Percentiles rank a stretch among this genome's conserved stretches.
phyloP scores from a whole-genome alignment of 2,329 filamentous ascomycete genomes.

The Calonectria fujianensis region DNA sequence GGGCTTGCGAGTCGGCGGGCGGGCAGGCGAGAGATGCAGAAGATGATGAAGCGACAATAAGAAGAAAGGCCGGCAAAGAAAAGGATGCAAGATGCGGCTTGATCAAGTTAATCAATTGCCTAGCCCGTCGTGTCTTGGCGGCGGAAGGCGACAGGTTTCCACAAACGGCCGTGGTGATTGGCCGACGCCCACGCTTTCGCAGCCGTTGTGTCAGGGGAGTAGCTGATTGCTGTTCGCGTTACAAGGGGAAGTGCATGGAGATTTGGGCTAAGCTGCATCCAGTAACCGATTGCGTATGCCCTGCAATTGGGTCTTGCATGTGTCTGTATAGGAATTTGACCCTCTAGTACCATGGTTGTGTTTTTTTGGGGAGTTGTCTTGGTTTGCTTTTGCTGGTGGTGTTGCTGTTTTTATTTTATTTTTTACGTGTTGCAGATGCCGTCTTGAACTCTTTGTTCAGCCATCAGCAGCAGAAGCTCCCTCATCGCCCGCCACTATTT shows the following conservation, averaged over 20 bases:
- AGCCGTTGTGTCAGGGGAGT: slow-evolving; percentile 29
- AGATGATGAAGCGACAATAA: neutral
- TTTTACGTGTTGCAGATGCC: neutral
- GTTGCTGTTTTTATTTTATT: neutral
- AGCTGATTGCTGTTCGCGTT: slow-evolving; percentile 20
- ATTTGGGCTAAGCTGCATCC: slow-evolving; percentile 24
- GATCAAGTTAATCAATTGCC: slow-evolving; percentile 36
- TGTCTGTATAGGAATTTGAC: neutral
- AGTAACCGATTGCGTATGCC: slow-evolving; percentile 28
- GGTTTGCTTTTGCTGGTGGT: neutral
- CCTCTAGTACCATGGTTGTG: neutral
- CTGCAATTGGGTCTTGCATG: neutral
- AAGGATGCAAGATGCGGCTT: slow-evolving; percentile 22
- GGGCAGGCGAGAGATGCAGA: neutral
- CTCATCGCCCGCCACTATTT: neutral
- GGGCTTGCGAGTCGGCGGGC: neutral
- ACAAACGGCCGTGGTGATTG: slow-evolving; percentile 47
- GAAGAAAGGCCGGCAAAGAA: neutral
- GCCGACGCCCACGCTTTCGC: slow-evolving; percentile 23
- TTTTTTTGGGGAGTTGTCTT: neutral
- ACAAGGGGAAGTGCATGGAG: slow-evolving; percentile 18
- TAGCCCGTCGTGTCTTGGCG: slow-evolving; percentile 22
- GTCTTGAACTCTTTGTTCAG: neutral
- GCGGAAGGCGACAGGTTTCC: slow-evolving; percentile 51
- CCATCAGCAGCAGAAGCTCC: neutral